Evolutionary conservation across 495 filamentous ascomycete species (phyloP).

Genomic region (Penicillium manginii): DNA sequence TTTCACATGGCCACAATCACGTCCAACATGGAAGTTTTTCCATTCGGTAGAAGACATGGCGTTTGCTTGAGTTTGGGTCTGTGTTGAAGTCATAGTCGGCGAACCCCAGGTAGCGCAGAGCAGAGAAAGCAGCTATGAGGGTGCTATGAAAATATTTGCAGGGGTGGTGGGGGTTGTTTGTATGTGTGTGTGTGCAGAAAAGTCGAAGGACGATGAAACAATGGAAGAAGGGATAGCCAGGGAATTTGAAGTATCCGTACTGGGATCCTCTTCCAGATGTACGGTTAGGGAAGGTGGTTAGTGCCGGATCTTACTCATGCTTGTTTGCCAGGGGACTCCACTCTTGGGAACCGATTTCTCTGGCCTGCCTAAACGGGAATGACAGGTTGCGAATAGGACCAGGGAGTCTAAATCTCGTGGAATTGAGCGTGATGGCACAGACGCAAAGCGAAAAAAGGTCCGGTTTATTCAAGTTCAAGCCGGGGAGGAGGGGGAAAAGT

Average conservation of each 20-base stretch:
- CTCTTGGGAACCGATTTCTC: slow-evolving; percentile 15
- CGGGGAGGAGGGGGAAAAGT: slow-evolving; percentile 9
- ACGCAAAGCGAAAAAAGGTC: too few relatives aligned
- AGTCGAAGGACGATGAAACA: background rate
- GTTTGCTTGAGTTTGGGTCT: slow-evolving; percentile 28
- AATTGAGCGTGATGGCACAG: slow-evolving; percentile 6
- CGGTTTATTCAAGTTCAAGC: too few relatives aligned
- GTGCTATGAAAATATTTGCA: background rate
- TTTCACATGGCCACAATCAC: slow-evolving; percentile 46
- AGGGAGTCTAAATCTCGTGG: too few relatives aligned
- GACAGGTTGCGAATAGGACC: slow-evolving; percentile 18
- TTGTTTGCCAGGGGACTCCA: slow-evolving; percentile 26
- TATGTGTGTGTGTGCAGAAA: background rate
- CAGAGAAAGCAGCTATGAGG: too few relatives aligned
- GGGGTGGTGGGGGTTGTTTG: background rate
- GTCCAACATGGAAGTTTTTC: slow-evolving; percentile 45
- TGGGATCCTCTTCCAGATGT: slow-evolving; percentile 30
- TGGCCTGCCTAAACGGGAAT: slow-evolving; percentile 34
- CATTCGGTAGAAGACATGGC: slow-evolving; percentile 26
- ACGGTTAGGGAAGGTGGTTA: slow-evolving; percentile 39
- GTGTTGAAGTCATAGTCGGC: slow-evolving; percentile 19
- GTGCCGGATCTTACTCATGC: slow-evolving; percentile 26
- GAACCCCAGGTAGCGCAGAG: too few relatives aligned
- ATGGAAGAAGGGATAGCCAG: slow-evolving; percentile 2
- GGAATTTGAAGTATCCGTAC: background rate